phyloP scores from a whole-genome alignment of 805 yeast genomes.

The Metschnikowia gruessii region DNA sequence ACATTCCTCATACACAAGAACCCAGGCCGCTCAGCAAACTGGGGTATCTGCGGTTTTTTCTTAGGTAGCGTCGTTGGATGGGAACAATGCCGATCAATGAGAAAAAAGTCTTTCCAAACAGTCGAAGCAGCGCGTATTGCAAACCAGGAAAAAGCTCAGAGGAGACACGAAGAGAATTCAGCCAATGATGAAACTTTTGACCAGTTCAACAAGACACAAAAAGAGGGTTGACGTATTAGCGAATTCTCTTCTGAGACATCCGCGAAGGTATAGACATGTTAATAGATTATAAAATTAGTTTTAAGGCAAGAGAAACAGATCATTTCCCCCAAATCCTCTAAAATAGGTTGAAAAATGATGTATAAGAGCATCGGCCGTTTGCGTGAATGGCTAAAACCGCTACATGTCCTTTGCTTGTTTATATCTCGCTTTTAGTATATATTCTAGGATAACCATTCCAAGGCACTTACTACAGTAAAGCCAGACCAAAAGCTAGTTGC shows the following conservation, averaged over 20 bases:
- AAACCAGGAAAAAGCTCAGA: constrained; percentile 33
- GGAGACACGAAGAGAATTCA: constrained; percentile 27
- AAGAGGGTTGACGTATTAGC: not conserved
- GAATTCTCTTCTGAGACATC: not conserved
- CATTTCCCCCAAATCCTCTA: too few species aligned
- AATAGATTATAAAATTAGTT: not conserved
- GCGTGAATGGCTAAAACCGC: too few species aligned
- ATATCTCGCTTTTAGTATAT: not conserved
- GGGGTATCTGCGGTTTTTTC: constrained; percentile 79
- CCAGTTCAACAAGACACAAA: constrained; percentile 27
- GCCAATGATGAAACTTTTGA: constrained; percentile 25
- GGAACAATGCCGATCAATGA: constrained; percentile 83
- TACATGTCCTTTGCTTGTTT: too few species aligned
- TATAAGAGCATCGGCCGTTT: too few species aligned
- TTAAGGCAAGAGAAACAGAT: too few species aligned
- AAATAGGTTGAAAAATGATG: too few species aligned
- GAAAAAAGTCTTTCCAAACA: constrained; percentile 63
- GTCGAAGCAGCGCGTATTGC: constrained; percentile 65
- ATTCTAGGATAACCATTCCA: not conserved
- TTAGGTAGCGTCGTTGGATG: constrained; percentile 82
- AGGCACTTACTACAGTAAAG: not conserved
- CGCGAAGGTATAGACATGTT: not conserved
- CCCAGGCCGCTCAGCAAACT: constrained; percentile 62
- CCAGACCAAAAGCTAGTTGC: not conserved
- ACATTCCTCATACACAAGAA: constrained; percentile 66